Base-by-base conservation (phyloP, 2,329 filamentous ascomycete genomes). In the Capronia americana region DNA sequence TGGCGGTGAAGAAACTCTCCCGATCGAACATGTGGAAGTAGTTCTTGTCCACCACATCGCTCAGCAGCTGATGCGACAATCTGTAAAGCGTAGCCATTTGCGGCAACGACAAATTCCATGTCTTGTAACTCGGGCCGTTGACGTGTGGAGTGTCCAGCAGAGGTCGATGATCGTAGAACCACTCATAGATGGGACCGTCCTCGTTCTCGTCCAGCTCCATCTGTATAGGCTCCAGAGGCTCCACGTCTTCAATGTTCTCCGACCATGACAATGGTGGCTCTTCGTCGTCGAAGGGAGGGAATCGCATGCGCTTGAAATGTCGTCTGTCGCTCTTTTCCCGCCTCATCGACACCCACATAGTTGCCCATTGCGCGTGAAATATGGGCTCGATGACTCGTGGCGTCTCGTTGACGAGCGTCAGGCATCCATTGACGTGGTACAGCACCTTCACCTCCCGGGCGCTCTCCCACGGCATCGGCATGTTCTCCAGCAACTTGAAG, bases 391-490 rank as follows among this genome's bases (percentile, higher is more conserved):
- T 98, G 63, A 99, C 96, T 74, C 96, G 88, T 14, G 96, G 95
- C 6, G 90, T 92, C 82, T 99, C 95, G 78, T 99, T 99, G 74
- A 99, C 96, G 63, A 99, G 82, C 1, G 95, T 99, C 80, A 99
- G 80, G 76, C 96, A 99, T 32, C 95, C 95, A 75, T 99, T 99
- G 74, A 98, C 93, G 76, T 99, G 95, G 78, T 99, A 99, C 12
- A 99, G 84, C 30, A 99, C 95, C 81, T 98, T 98, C 69, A 99
- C 96, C 76, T 99, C 95, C 69, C 93, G 88, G 28, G 92, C 89
- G 64, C 93, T 95, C 81, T 99, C 95, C 95, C 95, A 99, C 0
- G 95, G 95, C 95, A 99, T 99, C 3, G 95, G 95, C 95, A 99
- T 99, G 75, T 99, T 99, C 82, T 99, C 95, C 64, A 99, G 80